Evolutionary conservation across 371 early-diverging fungal species (phyloP), one percentile per base, ranked within the genome.

Genomic region (Smittium mucronatum): DNA sequence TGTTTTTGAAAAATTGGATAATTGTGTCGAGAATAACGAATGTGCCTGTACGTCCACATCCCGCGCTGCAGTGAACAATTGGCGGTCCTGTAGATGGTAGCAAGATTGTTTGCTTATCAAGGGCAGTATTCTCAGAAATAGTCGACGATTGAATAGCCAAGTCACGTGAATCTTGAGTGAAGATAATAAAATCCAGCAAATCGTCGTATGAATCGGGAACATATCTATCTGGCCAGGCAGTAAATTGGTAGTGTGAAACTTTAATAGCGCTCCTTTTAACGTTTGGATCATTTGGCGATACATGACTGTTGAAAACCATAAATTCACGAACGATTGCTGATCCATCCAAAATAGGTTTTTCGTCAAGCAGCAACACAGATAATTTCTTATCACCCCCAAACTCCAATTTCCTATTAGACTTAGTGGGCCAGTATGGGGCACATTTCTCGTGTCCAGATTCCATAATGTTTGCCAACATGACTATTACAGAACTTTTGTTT

Each of bases 21-120:
- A 88, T 83, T 11, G 89, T 80, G 76, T 93, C 93, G 59, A 94
- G 85, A 16, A 87, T 83, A 73, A 93, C 90, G 74, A 95, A 94
- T 0, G 93, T 90, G 1, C 98, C 99, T 0, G 98, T 93, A 64
- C 99, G 84, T 8, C 98, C 99, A 69, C 95, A 93, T 0, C 99
- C 99, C n/a, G 99, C 99, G 31, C 89, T 87, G 74, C 98, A 98
- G 73, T 99, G 99, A 0, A 98, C 91, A 47, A 95, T 76, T 2
- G 77, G 69, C 0, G 79, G 78, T 60, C 36, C 67, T 26, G 57
- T 58, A 11, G 73, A 59, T 17, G 34, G 32, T 5, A 69, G 63
- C 30, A 66, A 73, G 60, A 67, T 17, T 11, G 33, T 61, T 28
- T 47, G 47, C 47, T 47, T 21, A 11, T 11, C 21, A 47, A 21